Conservation (phyloP, 352 stramenopile genomes). For the Globisporangium irregulare region DNA sequence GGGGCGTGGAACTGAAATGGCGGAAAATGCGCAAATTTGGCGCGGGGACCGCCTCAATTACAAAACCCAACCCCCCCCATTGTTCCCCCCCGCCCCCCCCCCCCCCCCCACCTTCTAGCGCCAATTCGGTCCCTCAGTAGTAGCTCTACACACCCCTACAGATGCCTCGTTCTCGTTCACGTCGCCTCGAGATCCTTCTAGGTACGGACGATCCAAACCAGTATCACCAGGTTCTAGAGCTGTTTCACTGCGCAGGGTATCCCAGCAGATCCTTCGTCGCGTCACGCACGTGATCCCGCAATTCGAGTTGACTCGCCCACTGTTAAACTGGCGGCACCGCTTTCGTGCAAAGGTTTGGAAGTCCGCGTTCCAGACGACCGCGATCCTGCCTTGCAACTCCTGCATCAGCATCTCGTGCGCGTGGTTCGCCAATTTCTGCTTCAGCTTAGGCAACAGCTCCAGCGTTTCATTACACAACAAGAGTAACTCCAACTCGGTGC, state of each 20-base stretch:
- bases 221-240: not conserved
- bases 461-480: constrained; percentile 1
- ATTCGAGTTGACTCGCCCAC: not conserved
- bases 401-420: constrained; percentile 23
- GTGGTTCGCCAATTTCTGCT: constrained; percentile 26
- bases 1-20: no score
- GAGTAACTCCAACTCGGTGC: constrained; percentile 15
- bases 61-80: no score
- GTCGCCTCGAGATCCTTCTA: no score
- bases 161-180: not conserved
- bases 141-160: not conserved
- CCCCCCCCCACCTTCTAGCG: not conserved
- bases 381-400: constrained; percentile 24
- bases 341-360: constrained; percentile 1
- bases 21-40: no score
- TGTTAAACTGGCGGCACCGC: not conserved
- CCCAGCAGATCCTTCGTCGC: not conserved
- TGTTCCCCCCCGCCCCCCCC: no score
- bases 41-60: no score
- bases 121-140: not conserved
- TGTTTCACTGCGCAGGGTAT: not conserved
- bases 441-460: constrained; percentile 27
- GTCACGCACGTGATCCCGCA: not conserved
- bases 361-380: not conserved
- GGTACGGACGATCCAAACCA: no score